These are phyloP conservation scores for Penicillium sp. DNA, from an alignment of 2,329 filamentous ascomycete species.

Conservation along the genomic window DNA sequence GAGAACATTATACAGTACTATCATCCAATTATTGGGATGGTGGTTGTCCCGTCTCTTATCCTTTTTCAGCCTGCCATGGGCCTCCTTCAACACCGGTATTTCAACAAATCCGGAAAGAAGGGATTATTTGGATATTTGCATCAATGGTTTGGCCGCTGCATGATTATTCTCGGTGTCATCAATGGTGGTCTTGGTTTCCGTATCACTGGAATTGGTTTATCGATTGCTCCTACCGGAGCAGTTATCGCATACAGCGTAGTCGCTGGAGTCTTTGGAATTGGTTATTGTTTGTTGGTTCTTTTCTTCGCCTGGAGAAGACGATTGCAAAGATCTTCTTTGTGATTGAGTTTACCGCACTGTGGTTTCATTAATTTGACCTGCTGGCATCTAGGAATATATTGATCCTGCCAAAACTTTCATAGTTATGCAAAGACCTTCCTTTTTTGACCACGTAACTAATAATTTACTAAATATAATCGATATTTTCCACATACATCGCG, in stretches of 20 bases:
- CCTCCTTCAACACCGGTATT: conserved; percentile 51
- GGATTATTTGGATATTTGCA: too few relatives aligned
- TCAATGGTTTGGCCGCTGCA: too few relatives aligned
- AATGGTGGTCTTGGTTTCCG: too few relatives aligned
- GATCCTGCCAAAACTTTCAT: too few relatives aligned
- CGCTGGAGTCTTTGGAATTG: conserved; percentile 38
- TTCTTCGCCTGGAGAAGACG: not conserved
- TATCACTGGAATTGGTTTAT: conserved; percentile 34
- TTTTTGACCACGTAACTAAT: too few relatives aligned
- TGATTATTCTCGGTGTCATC: too few relatives aligned
- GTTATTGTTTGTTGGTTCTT: not conserved
- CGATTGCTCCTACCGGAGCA: conserved; percentile 15
- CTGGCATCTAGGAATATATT: too few relatives aligned
- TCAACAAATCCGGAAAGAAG: conserved; percentile 46
- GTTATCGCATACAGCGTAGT: conserved; percentile 52
- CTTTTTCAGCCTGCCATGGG: conserved; percentile 56
- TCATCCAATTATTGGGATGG: conserved; percentile 55
- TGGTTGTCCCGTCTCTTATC: conserved; percentile 52
- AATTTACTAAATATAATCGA: too few relatives aligned
- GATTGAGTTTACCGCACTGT: too few relatives aligned
- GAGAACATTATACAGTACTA: conserved; percentile 36
- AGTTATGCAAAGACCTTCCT: too few relatives aligned
- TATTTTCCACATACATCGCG: too few relatives aligned
- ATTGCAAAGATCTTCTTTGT: not conserved
- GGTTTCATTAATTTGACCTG: too few relatives aligned